phyloP scores from a whole-genome alignment of 2,329 filamentous ascomycete genomes.

The Fusarium tuaranense region DNA sequence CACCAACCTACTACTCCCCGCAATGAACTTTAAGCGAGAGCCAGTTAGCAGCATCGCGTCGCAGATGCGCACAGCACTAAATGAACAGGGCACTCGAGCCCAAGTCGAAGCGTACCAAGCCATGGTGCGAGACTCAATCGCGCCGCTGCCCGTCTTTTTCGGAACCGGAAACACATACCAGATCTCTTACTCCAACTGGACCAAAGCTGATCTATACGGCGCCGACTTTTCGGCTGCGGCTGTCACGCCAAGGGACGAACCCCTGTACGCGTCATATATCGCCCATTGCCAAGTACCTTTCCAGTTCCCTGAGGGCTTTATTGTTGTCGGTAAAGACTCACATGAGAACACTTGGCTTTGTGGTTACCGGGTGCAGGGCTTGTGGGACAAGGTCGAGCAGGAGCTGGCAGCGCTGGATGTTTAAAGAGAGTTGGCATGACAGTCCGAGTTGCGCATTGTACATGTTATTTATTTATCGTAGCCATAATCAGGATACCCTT shows the following conservation, averaged over 20 bases:
- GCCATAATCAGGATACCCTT: neutral
- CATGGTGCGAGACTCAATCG: conserved; percentile 12
- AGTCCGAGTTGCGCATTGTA: neutral
- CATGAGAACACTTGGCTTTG: conserved; percentile 26
- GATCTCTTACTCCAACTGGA: neutral
- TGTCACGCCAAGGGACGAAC: neutral
- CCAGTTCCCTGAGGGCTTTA: conserved; percentile 19
- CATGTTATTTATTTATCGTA: neutral
- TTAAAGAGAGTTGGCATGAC: neutral
- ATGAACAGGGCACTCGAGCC: conserved; percentile 7
- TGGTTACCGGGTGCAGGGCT: conserved; percentile 10
- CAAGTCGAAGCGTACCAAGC: conserved; percentile 27
- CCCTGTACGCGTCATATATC: neutral
- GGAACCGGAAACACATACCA: neutral
- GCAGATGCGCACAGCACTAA: neutral
- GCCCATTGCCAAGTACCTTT: neutral
- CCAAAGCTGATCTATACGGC: neutral
- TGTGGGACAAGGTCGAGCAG: conserved; percentile 20
- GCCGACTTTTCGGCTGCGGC: neutral
- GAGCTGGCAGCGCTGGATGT: neutral
- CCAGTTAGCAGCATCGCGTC: neutral
- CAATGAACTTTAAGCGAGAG: neutral
- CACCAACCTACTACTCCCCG: neutral
- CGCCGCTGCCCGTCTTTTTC: conserved; percentile 3
- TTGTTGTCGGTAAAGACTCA: conserved; percentile 20